Percentiles rank a stretch among this genome's conserved stretches.
phyloP scores from a whole-genome alignment of 2,329 filamentous ascomycete species.

The Phialemoniopsis sp. region DNA sequence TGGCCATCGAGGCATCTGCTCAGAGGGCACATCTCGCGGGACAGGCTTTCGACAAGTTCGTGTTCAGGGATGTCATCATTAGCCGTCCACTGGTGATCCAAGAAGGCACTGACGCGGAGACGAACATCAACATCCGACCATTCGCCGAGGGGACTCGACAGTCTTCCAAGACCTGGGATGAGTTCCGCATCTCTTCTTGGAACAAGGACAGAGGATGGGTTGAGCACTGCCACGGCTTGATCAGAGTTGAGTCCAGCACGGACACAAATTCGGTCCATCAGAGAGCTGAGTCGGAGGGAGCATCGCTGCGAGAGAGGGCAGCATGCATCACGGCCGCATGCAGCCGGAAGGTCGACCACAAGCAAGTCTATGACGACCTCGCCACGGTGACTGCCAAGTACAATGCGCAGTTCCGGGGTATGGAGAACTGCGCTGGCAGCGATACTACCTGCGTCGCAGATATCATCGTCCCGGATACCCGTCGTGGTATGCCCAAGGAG shows the following conservation, averaged over 20 bases:
- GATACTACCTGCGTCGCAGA: slow-evolving; percentile 21
- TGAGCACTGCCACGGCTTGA: slow-evolving; percentile 20
- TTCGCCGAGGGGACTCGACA: slow-evolving; percentile 8
- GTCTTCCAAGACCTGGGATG: slow-evolving; percentile 16
- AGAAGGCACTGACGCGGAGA: slow-evolving; percentile 19
- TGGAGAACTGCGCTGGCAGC: slow-evolving; percentile 11
- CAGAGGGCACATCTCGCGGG: slow-evolving; percentile 15
- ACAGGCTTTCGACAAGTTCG: slow-evolving; percentile 10
- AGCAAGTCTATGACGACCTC: slow-evolving; percentile 10
- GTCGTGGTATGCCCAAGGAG: slow-evolving; percentile 35
- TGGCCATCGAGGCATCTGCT: slow-evolving; percentile 26
- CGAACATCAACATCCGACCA: slow-evolving; percentile 15
- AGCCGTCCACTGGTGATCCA: slow-evolving; percentile 20
- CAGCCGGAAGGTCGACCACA: background rate
- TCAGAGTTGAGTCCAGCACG: slow-evolving; percentile 6
- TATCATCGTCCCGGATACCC: slow-evolving; percentile 36
- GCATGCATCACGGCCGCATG: background rate
- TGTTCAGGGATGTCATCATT: slow-evolving; percentile 20
- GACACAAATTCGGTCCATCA: slow-evolving; percentile 5
- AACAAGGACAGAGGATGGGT: slow-evolving; percentile 18
- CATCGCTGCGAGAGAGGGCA: background rate
- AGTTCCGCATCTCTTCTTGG: slow-evolving; percentile 23
- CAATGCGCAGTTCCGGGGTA: slow-evolving; percentile 10
- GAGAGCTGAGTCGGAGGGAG: background rate
- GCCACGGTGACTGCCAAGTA: slow-evolving; percentile 6